phyloP scores from a whole-genome alignment of 352 stramenopile species.

The Phytophthora vignae region DNA sequence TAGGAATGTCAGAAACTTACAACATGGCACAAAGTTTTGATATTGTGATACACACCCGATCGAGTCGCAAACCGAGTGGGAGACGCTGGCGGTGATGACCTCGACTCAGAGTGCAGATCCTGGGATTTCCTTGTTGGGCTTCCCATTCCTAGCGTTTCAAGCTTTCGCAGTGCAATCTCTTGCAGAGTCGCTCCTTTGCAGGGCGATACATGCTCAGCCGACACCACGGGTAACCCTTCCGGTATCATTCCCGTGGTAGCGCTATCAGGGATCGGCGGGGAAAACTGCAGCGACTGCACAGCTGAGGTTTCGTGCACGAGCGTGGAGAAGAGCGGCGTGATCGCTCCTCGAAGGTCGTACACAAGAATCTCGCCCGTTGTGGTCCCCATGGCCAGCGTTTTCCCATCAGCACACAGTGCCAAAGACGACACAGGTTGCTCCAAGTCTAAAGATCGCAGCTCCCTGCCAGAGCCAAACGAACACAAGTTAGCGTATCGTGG shows the following conservation, averaged over 20 bases:
- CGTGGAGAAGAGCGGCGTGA: constrained; percentile 63
- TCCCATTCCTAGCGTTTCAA: constrained; percentile 45
- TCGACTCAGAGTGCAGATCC: neutral
- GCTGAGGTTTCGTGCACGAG: constrained; percentile 47
- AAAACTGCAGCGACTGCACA: constrained; percentile 72
- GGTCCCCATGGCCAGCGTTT: constrained; percentile 67
- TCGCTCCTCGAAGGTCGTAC: constrained; percentile 71
- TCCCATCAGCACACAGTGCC: constrained; percentile 69
- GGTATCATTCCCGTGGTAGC: constrained; percentile 35
- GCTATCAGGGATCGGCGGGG: constrained; percentile 42
- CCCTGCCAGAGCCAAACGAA: constrained; percentile 35
- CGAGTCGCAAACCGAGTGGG: constrained; percentile 34
- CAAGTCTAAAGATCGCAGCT: constrained; percentile 65
- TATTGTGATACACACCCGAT: constrained; percentile 16
- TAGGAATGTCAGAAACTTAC: neutral
- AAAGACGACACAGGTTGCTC: constrained; percentile 65
- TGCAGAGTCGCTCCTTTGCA: constrained; percentile 53
- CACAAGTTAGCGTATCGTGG: constrained; percentile 1
- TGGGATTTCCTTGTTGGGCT: constrained; percentile 25
- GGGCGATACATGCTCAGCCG: constrained; percentile 48
- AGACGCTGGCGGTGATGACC: constrained; percentile 14
- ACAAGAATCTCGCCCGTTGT: constrained; percentile 63
- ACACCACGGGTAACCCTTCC: constrained; percentile 55
- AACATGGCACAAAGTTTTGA: neutral
- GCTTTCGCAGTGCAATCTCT: constrained; percentile 51